Conservation (phyloP, 495 filamentous ascomycete species). For the Pseudotulostoma volvatum region DNA sequence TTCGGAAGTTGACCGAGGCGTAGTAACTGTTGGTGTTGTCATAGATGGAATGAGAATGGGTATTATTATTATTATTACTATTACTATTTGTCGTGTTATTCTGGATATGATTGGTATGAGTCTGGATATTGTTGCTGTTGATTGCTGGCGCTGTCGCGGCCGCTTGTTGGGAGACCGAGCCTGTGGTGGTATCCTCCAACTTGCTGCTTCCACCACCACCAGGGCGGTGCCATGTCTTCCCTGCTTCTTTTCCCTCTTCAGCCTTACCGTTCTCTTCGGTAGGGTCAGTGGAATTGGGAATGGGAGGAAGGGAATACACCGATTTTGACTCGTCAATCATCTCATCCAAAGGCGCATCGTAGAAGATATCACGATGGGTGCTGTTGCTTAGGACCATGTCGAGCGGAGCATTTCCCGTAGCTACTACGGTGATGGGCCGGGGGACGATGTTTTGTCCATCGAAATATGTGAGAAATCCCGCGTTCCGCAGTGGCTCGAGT, state of each 20-base stretch:
- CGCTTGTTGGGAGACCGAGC: too few relatives aligned
- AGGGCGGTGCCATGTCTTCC: too few relatives aligned
- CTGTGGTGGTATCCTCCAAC: too few relatives aligned
- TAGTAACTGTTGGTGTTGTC: constrained; percentile 29
- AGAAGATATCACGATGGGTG: constrained; percentile 35
- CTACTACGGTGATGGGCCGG: constrained; percentile 29
- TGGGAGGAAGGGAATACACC: background rate
- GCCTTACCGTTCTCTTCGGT: constrained; percentile 1
- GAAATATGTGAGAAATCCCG: constrained; percentile 24
- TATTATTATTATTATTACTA: too few relatives aligned
- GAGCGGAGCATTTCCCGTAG: constrained; percentile 31
- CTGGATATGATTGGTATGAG: too few relatives aligned
- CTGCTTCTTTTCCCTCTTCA: too few relatives aligned
- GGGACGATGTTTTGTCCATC: constrained; percentile 19
- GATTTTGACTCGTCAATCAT: constrained; percentile 7
- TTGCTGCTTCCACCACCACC: too few relatives aligned
- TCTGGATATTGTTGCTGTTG: too few relatives aligned
- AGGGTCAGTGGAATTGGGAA: background rate
- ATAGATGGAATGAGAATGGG: constrained; percentile 18
- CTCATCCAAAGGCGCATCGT: constrained; percentile 29
- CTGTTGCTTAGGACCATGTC: constrained; percentile 20
- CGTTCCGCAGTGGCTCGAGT: constrained; percentile 22
- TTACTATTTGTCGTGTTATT: too few relatives aligned
- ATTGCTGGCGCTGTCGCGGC: too few relatives aligned
- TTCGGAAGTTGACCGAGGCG: constrained; percentile 26